A percentile compares a stretch with the other conserved stretches of the same genome.
Conservation (phyloP, 768 basidiomycete species). For the Cubamyces lactineus region DNA sequence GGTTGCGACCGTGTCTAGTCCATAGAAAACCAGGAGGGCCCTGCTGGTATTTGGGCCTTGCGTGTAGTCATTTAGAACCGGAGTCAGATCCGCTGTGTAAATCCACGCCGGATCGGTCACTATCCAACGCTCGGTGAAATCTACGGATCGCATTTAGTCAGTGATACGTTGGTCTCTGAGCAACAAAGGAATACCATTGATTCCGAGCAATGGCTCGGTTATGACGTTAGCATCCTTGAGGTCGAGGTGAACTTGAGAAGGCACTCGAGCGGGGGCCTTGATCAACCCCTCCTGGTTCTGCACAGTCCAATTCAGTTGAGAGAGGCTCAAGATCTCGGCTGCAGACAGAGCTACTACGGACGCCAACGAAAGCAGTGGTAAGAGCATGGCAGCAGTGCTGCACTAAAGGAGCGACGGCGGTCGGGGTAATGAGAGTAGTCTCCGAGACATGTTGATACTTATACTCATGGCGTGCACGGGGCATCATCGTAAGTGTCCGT, state of each 20-base stretch:
- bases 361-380: background rate
- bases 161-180: background rate
- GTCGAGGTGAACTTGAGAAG: slow-evolving; percentile 60
- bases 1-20: slow-evolving; percentile 59
- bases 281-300: slow-evolving; percentile 57
- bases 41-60: slow-evolving; percentile 26
- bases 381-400: background rate
- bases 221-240: slow-evolving; percentile 54
- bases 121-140: slow-evolving; percentile 60
- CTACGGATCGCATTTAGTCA: slow-evolving; percentile 30
- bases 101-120: slow-evolving; percentile 57
- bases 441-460: too few species aligned
- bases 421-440: too few species aligned
- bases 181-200: slow-evolving; percentile 45
- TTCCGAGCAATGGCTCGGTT: slow-evolving; percentile 54
- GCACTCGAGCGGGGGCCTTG: slow-evolving; percentile 50
- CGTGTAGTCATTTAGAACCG: slow-evolving; percentile 37
- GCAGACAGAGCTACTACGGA: background rate
- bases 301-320: slow-evolving; percentile 54
- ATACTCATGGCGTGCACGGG: too few species aligned
- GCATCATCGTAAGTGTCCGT: too few species aligned
- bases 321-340: slow-evolving; percentile 42
- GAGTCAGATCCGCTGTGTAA: slow-evolving; percentile 55
- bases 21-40: slow-evolving; percentile 53
- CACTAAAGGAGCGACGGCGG: too few species aligned